Evolutionary conservation across 1,284 basidiomycete genomes (phyloP).

Genomic region (Ceratobasidium sp.): DNA sequence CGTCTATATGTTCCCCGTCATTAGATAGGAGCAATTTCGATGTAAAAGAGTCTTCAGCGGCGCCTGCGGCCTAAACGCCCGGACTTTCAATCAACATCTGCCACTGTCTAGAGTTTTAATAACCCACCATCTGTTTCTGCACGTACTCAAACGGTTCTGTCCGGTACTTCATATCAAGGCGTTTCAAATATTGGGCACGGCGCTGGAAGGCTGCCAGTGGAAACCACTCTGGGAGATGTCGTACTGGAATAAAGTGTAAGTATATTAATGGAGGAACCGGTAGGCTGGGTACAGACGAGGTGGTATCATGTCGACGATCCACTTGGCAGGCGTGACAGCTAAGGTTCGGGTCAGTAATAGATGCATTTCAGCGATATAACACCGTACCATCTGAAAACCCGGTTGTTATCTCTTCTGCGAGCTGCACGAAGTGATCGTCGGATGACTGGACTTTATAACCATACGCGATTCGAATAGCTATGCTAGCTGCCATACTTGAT

Average conservation of each 20-base stretch:
- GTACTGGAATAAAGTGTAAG: slow-evolving; percentile 47
- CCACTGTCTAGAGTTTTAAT: not conserved
- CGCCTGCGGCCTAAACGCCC: slow-evolving; percentile 51
- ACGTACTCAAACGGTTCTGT: slow-evolving; percentile 51
- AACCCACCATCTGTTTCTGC: slow-evolving; percentile 51
- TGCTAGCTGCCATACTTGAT: slow-evolving; percentile 17
- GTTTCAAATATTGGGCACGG: not conserved
- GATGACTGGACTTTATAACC: slow-evolving; percentile 21
- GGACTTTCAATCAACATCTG: too few species aligned
- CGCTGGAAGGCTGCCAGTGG: slow-evolving; percentile 52
- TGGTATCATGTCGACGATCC: slow-evolving; percentile 11
- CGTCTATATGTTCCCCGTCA: slow-evolving; percentile 39
- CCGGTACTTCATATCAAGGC: slow-evolving; percentile 35
- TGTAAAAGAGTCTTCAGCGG: slow-evolving; percentile 51
- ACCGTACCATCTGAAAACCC: slow-evolving; percentile 21
- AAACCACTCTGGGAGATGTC: slow-evolving; percentile 53
- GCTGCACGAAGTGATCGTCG: slow-evolving; percentile 18
- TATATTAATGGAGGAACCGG: not conserved
- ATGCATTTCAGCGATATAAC: not conserved
- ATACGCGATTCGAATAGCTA: slow-evolving; percentile 21
- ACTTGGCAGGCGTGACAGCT: not conserved
- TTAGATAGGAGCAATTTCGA: slow-evolving; percentile 50
- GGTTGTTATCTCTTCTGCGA: not conserved
- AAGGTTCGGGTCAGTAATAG: not conserved
- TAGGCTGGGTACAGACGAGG: not conserved